These are phyloP conservation scores for Saccharum hybrid DNA, from an alignment of 202 grass and related monocot genomes.

Conservation along the genomic window DNA sequence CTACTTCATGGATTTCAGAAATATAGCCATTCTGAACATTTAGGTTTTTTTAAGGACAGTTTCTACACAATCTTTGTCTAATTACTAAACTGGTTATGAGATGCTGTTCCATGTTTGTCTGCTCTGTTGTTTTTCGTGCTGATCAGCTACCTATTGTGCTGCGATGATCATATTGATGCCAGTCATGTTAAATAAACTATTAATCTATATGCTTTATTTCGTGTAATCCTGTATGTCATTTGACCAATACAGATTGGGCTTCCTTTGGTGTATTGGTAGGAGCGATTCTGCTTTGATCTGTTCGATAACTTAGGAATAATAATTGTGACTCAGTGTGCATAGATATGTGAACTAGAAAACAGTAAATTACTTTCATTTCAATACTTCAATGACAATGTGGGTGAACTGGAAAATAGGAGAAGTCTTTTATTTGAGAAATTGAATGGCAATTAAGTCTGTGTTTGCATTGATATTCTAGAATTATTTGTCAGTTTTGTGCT, in stretches of 20 bases:
- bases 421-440: neutral
- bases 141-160: neutral
- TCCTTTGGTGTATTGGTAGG: neutral
- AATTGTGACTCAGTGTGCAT: slow-evolving; percentile 8
- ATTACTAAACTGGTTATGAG: neutral
- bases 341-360: neutral
- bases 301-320: neutral
- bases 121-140: neutral
- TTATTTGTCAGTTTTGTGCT: neutral
- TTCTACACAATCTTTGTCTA: neutral
- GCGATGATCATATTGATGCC: neutral
- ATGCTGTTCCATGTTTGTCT: neutral
- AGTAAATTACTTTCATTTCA: neutral
- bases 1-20: neutral
- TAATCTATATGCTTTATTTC: neutral
- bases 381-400: neutral
- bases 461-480: neutral
- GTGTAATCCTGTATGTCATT: neutral
- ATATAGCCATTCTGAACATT: neutral
- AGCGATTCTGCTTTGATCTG: neutral
- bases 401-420: neutral
- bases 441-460: neutral
- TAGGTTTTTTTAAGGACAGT: neutral
- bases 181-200: neutral
- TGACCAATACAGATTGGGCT: neutral